These are phyloP conservation scores for Mollisia scopiformis DNA, from an alignment of 2,329 filamentous ascomycete species.

Conservation along the genomic window DNA sequence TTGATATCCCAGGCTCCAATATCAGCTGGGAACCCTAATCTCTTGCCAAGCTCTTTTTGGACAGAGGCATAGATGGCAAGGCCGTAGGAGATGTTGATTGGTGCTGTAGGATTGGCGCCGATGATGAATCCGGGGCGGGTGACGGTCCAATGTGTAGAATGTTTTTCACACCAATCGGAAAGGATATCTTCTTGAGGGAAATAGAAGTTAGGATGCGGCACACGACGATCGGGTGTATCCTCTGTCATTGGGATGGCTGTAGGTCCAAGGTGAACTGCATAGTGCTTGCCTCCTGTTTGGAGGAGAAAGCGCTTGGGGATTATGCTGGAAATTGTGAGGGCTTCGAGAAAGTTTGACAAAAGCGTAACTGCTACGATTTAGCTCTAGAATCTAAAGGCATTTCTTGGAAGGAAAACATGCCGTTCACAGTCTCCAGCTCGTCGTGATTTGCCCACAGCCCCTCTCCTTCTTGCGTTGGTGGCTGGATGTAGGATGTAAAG, in stretches of 20 bases:
- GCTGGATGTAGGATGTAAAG: conserved; percentile 22
- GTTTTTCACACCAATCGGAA: conserved; percentile 1
- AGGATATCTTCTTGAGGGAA: conserved; percentile 23
- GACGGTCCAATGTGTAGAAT: conserved; percentile 18
- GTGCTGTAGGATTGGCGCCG: conserved; percentile 11
- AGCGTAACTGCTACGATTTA: conserved; percentile 4
- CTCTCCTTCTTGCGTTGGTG: conserved; percentile 7
- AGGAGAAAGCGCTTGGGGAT: conserved; percentile 27
- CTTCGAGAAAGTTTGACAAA: conserved; percentile 19
- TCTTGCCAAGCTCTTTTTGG: conserved; percentile 35
- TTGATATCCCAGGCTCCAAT: conserved; percentile 18
- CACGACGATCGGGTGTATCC: conserved; percentile 1
- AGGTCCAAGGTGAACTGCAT: conserved; percentile 35
- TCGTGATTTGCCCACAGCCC: conserved; percentile 17
- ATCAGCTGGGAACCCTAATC: conserved; percentile 39
- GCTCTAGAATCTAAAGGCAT: background rate
- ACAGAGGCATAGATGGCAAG: conserved; percentile 31
- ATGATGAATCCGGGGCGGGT: conserved; percentile 22
- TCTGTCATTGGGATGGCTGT: conserved; percentile 31
- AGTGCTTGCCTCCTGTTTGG: conserved; percentile 40
- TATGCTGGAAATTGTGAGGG: conserved; percentile 17
- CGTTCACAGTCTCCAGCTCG: conserved; percentile 18
- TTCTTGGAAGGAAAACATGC: background rate
- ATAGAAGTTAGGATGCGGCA: conserved; percentile 21
- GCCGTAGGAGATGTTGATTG: conserved; percentile 33